Base-by-base conservation (phyloP, 805 yeast genomes). In the Ogataea saltuana region DNA sequence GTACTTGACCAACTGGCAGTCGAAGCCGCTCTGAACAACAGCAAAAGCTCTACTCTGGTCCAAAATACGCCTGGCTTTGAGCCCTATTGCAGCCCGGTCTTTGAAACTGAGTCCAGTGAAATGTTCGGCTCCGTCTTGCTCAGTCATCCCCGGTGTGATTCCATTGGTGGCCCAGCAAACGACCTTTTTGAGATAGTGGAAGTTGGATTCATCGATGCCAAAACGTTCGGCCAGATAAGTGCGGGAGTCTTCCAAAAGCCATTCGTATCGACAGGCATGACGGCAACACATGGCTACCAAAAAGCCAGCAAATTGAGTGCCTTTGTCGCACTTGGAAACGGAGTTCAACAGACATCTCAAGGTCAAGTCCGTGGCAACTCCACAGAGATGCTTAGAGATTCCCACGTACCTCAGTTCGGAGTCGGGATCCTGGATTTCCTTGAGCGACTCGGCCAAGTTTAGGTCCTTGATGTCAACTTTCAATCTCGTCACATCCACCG, bases 161-260 rank as follows among this genome's bases (percentile, higher is more conserved):
- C 96, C 95, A 54, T 83, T 81, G 1, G 91, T 88, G 0, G 96
- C 96, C 96, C 97, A 89, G 3, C 96, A 81, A 11, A 82, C 85
- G 64, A 86, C 71, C 55, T 80, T 83, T 43, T 75, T 74, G 34
- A 90, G 58, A 12, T 55, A 62, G 6, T 50, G 44, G 18, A 63
- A 57, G 43, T 72, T 72, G 6, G 56, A 55, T 7, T 46, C 49
- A 10, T 50, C 51, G 12, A 74, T 58, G 1, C 55, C 51, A 41
- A 66, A 66, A 4, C 61, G 48, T 0, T 51, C 46, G 2, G 38
- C 33, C 19, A 83, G 59, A 53, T 61, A 77, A 18, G 53, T 51
- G 38, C 67, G 61, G 1, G 83, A 76, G 21, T 65, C 68, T 0
- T 74, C 71, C 12, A 85, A 61, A 12, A 85, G 68, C 43, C 75